Evolutionary conservation across 805 yeast species (phyloP).

Genomic region (Spathaspora arborariae): DNA sequence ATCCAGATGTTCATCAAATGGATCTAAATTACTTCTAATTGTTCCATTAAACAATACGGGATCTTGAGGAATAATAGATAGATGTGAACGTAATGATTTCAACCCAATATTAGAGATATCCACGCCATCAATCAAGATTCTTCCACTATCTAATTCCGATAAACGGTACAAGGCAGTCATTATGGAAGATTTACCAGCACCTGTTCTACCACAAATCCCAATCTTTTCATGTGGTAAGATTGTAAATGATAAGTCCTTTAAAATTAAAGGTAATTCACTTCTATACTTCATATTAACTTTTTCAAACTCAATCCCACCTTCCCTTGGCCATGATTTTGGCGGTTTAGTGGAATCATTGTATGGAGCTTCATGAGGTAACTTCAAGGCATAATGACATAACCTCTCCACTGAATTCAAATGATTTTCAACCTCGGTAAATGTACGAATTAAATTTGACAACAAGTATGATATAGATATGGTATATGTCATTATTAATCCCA

Average conservation of each 20-base stretch:
- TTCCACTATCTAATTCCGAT: slow-evolving; percentile 45
- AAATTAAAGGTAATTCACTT: slow-evolving; percentile 52
- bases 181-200: slow-evolving; percentile 71
- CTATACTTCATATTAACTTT: slow-evolving; percentile 50
- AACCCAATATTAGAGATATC: slow-evolving; percentile 49
- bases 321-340: slow-evolving; percentile 42
- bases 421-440: slow-evolving; percentile 70
- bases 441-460: slow-evolving; percentile 57
- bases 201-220: slow-evolving; percentile 84
- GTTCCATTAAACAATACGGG: slow-evolving; percentile 59
- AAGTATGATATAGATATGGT: slow-evolving; percentile 53
- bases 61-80: slow-evolving; percentile 65
- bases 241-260: slow-evolving; percentile 38
- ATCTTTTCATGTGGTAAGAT: slow-evolving; percentile 58
- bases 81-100: slow-evolving; percentile 44
- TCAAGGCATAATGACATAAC: slow-evolving; percentile 57
- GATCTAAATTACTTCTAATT: slow-evolving; percentile 55
- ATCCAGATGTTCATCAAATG: slow-evolving; percentile 48
- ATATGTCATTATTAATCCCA: slow-evolving; percentile 66
- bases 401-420: slow-evolving; percentile 77
- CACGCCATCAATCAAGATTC: slow-evolving; percentile 48
- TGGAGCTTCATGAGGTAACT: slow-evolving; percentile 61
- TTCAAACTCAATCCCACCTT: slow-evolving; percentile 43
- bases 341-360: slow-evolving; percentile 33
- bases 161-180: slow-evolving; percentile 57